These are phyloP conservation scores for Brachypodium distachyon DNA, from an alignment of 202 grass and related monocot species.

Conservation along the genomic window DNA sequence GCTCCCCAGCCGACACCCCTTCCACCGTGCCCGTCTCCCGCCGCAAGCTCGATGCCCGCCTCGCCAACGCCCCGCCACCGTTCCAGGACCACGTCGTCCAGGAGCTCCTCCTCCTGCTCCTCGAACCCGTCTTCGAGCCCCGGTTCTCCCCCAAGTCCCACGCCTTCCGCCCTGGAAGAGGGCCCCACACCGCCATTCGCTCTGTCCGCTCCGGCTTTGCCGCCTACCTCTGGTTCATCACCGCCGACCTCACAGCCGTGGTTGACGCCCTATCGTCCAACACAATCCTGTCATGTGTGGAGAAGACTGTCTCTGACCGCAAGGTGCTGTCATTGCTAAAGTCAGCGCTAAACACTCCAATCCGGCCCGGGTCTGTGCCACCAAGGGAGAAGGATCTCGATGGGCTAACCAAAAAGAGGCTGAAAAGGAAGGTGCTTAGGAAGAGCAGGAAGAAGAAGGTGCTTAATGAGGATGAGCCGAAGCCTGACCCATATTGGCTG, in stretches of 20 bases:
- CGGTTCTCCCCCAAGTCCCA: slow-evolving; percentile 82
- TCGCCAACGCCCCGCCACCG: slow-evolving; percentile 50
- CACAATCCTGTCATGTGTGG: slow-evolving; percentile 48
- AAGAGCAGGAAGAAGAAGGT: slow-evolving; percentile 86
- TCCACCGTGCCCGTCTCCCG: slow-evolving; percentile 63
- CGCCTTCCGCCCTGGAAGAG: slow-evolving; percentile 68
- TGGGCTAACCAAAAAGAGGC: slow-evolving; percentile 54
- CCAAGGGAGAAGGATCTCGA: slow-evolving; percentile 30
- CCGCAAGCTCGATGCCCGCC: slow-evolving; percentile 53
- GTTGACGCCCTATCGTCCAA: slow-evolving; percentile 37
- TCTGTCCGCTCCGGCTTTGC: slow-evolving; percentile 73
- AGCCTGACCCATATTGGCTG: slow-evolving; percentile 82
- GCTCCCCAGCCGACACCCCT: slow-evolving; percentile 58
- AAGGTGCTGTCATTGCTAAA: slow-evolving; percentile 72
- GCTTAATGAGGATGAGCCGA: slow-evolving; percentile 74
- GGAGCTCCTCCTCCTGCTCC: slow-evolving; percentile 77
- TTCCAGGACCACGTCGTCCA: slow-evolving; percentile 87
- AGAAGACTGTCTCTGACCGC: slow-evolving; percentile 49
- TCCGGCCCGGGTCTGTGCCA: slow-evolving; percentile 30
- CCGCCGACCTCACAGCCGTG: slow-evolving; percentile 55
- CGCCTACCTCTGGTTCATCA: slow-evolving; percentile 88
- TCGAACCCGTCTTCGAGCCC: slow-evolving; percentile 79
- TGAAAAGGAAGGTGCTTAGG: slow-evolving; percentile 84
- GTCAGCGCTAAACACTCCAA: slow-evolving; percentile 38
- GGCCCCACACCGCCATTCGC: slow-evolving; percentile 75